Base-by-base conservation (phyloP, 306 rosid genomes). In the Hippophae rhamnoides region DNA sequence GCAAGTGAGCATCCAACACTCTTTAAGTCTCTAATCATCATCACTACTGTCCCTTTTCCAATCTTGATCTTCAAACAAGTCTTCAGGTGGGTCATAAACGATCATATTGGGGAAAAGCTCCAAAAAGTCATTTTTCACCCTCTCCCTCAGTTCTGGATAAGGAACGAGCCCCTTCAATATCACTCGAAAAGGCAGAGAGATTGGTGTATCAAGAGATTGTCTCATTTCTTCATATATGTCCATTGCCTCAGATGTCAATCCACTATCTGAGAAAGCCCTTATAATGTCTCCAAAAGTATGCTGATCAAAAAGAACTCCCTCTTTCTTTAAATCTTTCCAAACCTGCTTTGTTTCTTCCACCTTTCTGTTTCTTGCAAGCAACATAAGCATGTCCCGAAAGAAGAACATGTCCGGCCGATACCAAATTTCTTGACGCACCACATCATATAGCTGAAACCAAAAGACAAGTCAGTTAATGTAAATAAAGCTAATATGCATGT, bases 381-480 rank as follows among this genome's bases (percentile, higher is more conserved):
- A 83, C 92, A 83, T 75, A 47, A 90, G 87, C 98, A 87, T 90
- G 78, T 90, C 96, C 69, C 92, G 75, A 44, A 83, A 85, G 54
- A 90, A 90, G 81, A 79, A 87, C 98, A 87, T 85, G 82, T 90
- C 98, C 7, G 96, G 96, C 52, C 95, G 78, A 59, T 90, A 90
- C 98, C 98, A 90, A 69, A 90, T 88, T 66, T 90, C 98, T 72
- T 83, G 83, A 46, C 95, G 89, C 57, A 90, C 92, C 57, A 85
- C 86, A 55, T 87, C 68, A 41, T 90, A 90, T 63, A 90, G 57
- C 97, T 90, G 85, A 48, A 54, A 67, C 57, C 38, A 43, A 31
- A 51, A 8, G 54, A 46, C 25, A 27, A 18, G 45, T 12, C 27
- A 46, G 52, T 54, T 6, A 5, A 52, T 60, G 43, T 26, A 62